A percentile compares a stretch with the other conserved stretches of the same genome.
phyloP scores from a whole-genome alignment of 176 grass and related monocot species.

The Hyparrhenia diplandra region DNA sequence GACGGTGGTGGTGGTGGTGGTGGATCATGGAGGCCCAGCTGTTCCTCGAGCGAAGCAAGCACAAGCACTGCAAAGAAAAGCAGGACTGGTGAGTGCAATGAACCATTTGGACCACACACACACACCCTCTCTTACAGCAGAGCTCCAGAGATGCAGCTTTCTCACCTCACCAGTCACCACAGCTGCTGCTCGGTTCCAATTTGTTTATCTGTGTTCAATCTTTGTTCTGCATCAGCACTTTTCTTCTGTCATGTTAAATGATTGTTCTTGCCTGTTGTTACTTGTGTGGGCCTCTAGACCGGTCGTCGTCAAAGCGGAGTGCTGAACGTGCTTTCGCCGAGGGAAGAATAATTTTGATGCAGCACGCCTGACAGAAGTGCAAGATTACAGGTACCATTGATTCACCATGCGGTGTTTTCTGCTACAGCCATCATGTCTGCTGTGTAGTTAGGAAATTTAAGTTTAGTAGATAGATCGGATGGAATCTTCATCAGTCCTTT shows the following conservation, averaged over 20 bases:
- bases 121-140: neutral
- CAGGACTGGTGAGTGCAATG: constrained; percentile 52
- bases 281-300: constrained; percentile 37
- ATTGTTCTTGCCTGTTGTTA: constrained; percentile 18
- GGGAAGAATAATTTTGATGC: constrained; percentile 63
- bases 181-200: constrained; percentile 22
- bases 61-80: constrained; percentile 65
- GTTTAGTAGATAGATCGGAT: neutral
- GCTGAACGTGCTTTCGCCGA: constrained; percentile 33
- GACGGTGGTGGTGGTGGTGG: constrained; percentile 29
- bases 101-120: constrained; percentile 13
- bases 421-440: neutral
- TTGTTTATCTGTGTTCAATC: constrained; percentile 43
- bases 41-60: constrained; percentile 54
- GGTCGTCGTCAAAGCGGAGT: neutral
- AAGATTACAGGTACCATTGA: constrained; percentile 64
- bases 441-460: neutral
- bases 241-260: constrained; percentile 22
- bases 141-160: constrained; percentile 34
- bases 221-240: constrained; percentile 29
- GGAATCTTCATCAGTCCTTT: neutral
- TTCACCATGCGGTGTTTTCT: constrained; percentile 25
- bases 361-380: constrained; percentile 67
- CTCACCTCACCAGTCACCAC: constrained; percentile 22
- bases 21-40: constrained; percentile 61